phyloP scores from a whole-genome alignment of 306 rosid genomes.

The Ziziphus jujuba region DNA sequence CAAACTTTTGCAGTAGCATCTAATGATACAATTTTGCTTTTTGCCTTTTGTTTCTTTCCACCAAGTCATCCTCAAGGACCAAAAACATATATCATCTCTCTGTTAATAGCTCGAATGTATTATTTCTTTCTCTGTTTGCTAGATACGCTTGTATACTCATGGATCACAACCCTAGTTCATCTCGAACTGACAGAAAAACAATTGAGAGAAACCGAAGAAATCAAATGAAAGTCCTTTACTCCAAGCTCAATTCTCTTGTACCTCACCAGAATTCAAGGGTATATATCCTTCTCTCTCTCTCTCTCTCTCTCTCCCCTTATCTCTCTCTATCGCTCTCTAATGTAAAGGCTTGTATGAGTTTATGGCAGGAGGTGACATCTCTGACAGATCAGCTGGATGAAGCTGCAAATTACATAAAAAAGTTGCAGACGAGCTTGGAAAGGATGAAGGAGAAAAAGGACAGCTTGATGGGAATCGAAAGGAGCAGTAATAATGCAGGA shows the following conservation, averaged over 20 bases:
- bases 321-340: background rate
- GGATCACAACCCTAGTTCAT: conserved; percentile 54
- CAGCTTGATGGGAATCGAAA: conserved; percentile 33
- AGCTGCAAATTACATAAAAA: conserved; percentile 67
- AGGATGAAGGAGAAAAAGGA: conserved; percentile 61
- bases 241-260: conserved; percentile 54
- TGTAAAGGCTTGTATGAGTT: background rate
- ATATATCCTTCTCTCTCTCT: background rate
- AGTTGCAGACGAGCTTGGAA: conserved; percentile 56
- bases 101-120: background rate
- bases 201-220: conserved; percentile 63
- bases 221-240: conserved; percentile 64
- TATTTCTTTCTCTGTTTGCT: background rate
- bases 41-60: background rate
- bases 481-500: background rate
- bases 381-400: conserved; percentile 56
- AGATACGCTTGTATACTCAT: background rate
- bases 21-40: conserved; percentile 29
- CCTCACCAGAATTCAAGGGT: conserved; percentile 57
- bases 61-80: background rate
- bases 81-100: background rate
- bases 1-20: conserved; percentile 24
- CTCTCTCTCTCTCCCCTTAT: background rate
- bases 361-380: conserved; percentile 42
- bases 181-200: conserved; percentile 61